Base-by-base conservation (phyloP, 768 basidiomycete species). In the Boletus subparvulus region DNA sequence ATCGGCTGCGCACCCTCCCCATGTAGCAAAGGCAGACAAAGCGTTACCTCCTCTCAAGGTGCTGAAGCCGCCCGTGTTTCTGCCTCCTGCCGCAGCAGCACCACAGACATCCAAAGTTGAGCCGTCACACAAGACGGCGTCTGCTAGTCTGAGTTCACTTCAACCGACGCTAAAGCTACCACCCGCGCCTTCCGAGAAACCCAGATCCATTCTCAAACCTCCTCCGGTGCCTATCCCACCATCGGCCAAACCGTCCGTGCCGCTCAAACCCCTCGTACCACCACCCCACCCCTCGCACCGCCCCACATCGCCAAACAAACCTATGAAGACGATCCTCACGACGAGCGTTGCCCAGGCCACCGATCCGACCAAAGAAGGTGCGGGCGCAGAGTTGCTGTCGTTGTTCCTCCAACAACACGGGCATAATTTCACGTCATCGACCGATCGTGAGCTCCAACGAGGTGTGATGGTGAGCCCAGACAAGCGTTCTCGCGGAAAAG, bases 401-500 rank as follows among this genome's bases (percentile, higher is more conserved):
- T 73, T 86, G 16, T 75, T 84, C 44, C 67, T 86, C 16, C 79
- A 78, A 48, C 79, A 83, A 58, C 73, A 80, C 39, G 71, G 70
- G 0, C 66, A 66, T 55, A 74, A 47, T 51, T 78, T 61, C 68
- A 75, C 65, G 3, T 73, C 74, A 9, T 60, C 67, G 28, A 67
- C 70, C 16, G 74, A 77, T 45, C 66, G 64, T 3, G 75, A 80
- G 59, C 65, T 74, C 2, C 72, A 73, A 12, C 77, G 83, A n/a
- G 85, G 83, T 1, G 61, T 87, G 39, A 77, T 77, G 56, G 62
- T 84, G 51, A 87, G 84, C 68, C 86, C 86, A 0, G 77, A 82
- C 60, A 87, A 86, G 69, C 70, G 70, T 21, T 71, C 71, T 37
- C 75, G 73, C 47, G 74, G 73, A 16, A 79, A 77, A 64, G 74